Evolutionary conservation across 306 rosid species (phyloP).

Genomic region (Benincasa hispida): DNA sequence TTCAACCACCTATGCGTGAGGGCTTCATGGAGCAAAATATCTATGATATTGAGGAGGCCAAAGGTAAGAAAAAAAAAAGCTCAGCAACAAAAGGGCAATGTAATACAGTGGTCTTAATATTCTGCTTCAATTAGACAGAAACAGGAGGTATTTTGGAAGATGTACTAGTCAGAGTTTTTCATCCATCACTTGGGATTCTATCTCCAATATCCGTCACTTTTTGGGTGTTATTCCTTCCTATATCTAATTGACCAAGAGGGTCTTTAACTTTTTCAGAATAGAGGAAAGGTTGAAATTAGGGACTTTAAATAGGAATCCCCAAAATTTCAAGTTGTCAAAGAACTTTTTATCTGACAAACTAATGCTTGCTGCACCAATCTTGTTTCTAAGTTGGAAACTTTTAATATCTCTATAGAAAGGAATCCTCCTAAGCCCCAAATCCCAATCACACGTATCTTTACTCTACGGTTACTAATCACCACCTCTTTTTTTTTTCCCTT

Average conservation of each 20-base stretch:
- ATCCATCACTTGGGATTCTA: neutral
- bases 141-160: neutral
- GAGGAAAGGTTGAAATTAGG: neutral
- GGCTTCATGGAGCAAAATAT: neutral
- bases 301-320: neutral
- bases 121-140: neutral
- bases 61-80: neutral
- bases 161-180: neutral
- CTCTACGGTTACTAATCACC: neutral
- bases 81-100: neutral
- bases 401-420: neutral
- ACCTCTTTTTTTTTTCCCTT: neutral
- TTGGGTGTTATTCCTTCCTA: neutral
- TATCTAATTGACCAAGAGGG: neutral
- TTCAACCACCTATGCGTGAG: neutral
- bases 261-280: neutral
- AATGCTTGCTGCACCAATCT: neutral
- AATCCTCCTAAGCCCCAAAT: neutral
- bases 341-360: neutral
- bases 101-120: neutral
- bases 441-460: neutral
- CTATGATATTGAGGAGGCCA: neutral
- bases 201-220: neutral
- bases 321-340: neutral
- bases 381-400: neutral